Conservation (phyloP, 352 stramenopile species). For the Phytophthora chlamydospora region DNA sequence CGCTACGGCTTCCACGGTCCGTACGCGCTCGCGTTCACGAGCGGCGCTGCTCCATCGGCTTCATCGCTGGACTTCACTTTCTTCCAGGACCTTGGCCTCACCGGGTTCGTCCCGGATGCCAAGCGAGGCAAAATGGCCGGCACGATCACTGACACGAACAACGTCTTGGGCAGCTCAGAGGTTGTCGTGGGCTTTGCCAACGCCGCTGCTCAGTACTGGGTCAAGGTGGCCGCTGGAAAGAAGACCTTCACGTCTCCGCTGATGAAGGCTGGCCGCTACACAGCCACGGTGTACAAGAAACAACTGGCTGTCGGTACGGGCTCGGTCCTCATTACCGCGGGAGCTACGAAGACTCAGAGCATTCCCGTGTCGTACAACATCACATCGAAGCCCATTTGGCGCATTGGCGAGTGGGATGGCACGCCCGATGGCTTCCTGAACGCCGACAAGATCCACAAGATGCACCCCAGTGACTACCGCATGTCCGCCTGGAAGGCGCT, state of each 20-base stretch:
- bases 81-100: conserved; percentile 44
- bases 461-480: conserved; percentile 53
- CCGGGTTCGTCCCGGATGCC: conserved; percentile 40
- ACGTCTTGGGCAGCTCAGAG: conserved; percentile 27
- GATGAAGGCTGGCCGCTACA: conserved; percentile 58
- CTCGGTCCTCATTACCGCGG: conserved; percentile 22
- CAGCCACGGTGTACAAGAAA: conserved; percentile 54
- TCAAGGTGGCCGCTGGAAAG: conserved; percentile 19
- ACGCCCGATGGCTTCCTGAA: conserved; percentile 59
- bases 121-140: conserved; percentile 42
- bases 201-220: conserved; percentile 52
- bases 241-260: conserved; percentile 46
- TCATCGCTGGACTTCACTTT: conserved; percentile 44
- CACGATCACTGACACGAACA: conserved; percentile 40
- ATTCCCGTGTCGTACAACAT: conserved; percentile 37
- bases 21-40: conserved; percentile 52
- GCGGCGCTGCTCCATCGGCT: conserved; percentile 29
- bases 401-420: conserved; percentile 38
- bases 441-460: conserved; percentile 57
- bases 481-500: conserved; percentile 37
- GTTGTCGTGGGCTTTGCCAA: conserved; percentile 49
- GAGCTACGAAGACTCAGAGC: conserved; percentile 17
- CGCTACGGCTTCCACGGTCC: conserved; percentile 60
- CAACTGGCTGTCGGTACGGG: conserved; percentile 43
- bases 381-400: conserved; percentile 39